Evolutionary conservation across 148 eudicot species (phyloP).

Genomic region (Cornus controversa): DNA sequence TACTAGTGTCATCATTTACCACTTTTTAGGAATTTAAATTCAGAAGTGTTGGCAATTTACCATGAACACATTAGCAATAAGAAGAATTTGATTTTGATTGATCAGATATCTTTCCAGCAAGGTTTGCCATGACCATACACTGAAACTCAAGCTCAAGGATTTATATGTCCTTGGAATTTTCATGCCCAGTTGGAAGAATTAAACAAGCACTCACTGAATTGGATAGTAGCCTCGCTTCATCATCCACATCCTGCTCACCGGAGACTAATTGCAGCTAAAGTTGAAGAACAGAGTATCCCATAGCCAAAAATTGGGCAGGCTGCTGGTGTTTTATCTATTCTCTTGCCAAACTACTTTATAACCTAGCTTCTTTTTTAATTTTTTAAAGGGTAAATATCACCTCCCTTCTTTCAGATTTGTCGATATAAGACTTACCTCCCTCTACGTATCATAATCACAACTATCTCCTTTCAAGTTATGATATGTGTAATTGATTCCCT

Average conservation of each 20-base stretch:
- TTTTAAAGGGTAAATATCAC: too few relatives aligned
- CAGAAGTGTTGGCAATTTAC: too few relatives aligned
- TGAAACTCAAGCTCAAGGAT: slow-evolving; percentile 65
- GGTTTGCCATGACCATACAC: slow-evolving; percentile 44
- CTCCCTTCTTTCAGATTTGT: too few relatives aligned
- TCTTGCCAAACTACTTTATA: slow-evolving; percentile 37
- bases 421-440: too few relatives aligned
- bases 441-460: too few relatives aligned
- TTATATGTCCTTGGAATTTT: slow-evolving; percentile 60
- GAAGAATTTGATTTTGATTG: too few relatives aligned
- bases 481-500: too few relatives aligned
- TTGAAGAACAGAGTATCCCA: slow-evolving; percentile 60
- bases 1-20: too few relatives aligned
- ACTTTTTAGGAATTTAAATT: too few relatives aligned
- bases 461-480: too few relatives aligned
- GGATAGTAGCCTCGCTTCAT: slow-evolving; percentile 33
- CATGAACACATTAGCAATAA: too few relatives aligned
- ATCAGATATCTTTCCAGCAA: too few relatives aligned
- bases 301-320: slow-evolving; percentile 57
- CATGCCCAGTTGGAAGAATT: slow-evolving; percentile 62
- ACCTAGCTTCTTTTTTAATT: background rate
- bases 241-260: slow-evolving; percentile 53
- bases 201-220: slow-evolving; percentile 49
- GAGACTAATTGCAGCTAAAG: slow-evolving; percentile 48
- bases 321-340: slow-evolving; percentile 68